A percentile compares a stretch with the other conserved stretches of the same genome.
phyloP scores from a whole-genome alignment of 164 flowering plant genomes.

The Euptelea pleiosperma region DNA sequence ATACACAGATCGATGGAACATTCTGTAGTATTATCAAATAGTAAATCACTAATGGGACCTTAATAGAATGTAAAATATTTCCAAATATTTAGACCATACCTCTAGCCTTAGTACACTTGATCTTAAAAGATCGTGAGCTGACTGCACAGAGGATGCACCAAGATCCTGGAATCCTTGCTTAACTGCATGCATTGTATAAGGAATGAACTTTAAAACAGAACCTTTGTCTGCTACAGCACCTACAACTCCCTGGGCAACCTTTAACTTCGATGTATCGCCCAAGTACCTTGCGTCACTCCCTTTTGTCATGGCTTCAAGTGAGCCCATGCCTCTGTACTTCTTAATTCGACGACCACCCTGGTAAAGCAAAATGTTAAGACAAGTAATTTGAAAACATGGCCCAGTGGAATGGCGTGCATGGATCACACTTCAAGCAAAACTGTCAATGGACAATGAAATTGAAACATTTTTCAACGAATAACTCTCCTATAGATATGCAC shows the following conservation, averaged over 20 bases:
- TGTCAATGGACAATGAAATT: too few relatives aligned
- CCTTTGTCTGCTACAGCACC: slow-evolving; percentile 91
- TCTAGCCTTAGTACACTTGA: slow-evolving; percentile 68
- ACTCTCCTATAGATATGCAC: too few relatives aligned
- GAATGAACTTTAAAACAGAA: slow-evolving; percentile 72
- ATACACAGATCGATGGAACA: too few relatives aligned
- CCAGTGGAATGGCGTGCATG: too few relatives aligned
- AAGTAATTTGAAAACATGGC: too few relatives aligned
- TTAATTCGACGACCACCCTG: slow-evolving; percentile 69
- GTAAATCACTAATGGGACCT: neutral
- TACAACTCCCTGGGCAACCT: slow-evolving; percentile 94
- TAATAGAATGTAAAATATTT: neutral
- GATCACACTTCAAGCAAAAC: too few relatives aligned
- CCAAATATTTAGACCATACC: slow-evolving; percentile 38
- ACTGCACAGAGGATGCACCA: slow-evolving; percentile 68
- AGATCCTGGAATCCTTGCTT: slow-evolving; percentile 97
- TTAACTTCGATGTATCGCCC: slow-evolving; percentile 78
- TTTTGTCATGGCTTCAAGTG: slow-evolving; percentile 94
- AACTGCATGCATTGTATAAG: slow-evolving; percentile 92
- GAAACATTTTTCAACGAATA: too few relatives aligned
- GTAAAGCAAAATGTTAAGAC: slow-evolving; percentile 8
- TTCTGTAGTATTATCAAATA: neutral
- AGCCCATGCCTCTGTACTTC: slow-evolving; percentile 96
- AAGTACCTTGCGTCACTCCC: slow-evolving; percentile 88
- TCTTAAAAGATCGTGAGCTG: slow-evolving; percentile 72